Conservation (phyloP, 441 rosid species). For the Pelargonium exstipulatum region DNA sequence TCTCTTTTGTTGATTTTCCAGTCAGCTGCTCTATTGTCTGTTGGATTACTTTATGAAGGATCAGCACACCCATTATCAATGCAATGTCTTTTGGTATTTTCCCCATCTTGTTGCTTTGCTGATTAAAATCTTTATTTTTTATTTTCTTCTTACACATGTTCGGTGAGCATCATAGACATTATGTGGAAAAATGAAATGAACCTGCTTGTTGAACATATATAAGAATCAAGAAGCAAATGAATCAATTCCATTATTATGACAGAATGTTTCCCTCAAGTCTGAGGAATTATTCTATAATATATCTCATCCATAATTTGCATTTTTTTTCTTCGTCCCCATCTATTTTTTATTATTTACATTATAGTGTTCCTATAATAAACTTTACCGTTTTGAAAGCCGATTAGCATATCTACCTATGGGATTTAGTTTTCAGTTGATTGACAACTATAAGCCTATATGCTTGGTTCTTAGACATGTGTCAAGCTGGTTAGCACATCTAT, state of each 20-base stretch:
- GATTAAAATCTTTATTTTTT: slow-evolving; percentile 2
- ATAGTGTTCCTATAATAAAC: background rate
- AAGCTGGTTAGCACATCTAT: background rate
- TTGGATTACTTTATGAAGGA: slow-evolving; percentile 95
- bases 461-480: background rate
- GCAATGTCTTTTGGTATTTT: slow-evolving; percentile 77
- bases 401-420: background rate
- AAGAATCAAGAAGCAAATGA: background rate
- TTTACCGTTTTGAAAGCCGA: slow-evolving; percentile 2
- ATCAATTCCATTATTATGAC: background rate
- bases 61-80: slow-evolving; percentile 86
- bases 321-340: background rate
- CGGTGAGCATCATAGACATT: slow-evolving; percentile 3
- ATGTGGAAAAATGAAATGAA: background rate
- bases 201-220: background rate
- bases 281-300: background rate
- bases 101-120: slow-evolving; percentile 8
- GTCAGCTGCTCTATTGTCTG: slow-evolving; percentile 92
- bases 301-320: background rate
- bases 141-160: background rate
- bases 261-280: background rate
- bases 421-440: background rate
- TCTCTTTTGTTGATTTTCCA: slow-evolving; percentile 31
- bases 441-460: background rate
- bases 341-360: background rate